Conservation (phyloP, 2,329 filamentous ascomycete genomes). For the Pestalotiopsis sp. region DNA sequence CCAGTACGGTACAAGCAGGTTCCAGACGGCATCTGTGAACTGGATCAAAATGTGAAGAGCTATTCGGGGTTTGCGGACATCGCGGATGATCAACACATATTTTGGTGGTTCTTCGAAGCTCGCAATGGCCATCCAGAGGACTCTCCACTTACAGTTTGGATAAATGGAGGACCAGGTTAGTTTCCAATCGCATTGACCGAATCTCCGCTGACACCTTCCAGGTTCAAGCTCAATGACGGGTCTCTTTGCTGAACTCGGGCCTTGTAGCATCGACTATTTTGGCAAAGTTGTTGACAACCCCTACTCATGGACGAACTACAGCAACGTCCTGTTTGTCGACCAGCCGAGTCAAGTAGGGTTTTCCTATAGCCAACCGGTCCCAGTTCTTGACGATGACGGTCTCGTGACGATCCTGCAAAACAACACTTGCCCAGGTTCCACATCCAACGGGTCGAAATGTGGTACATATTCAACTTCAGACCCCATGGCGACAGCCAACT, state of each 20-base stretch:
- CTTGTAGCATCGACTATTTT: constrained; percentile 40
- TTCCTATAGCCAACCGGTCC: constrained; percentile 43
- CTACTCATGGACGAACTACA: constrained; percentile 59
- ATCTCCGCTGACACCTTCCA: constrained; percentile 43
- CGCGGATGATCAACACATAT: constrained; percentile 38
- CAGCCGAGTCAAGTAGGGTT: constrained; percentile 61
- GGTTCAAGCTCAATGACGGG: constrained; percentile 55
- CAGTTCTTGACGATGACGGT: constrained; percentile 24
- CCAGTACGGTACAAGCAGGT: constrained; percentile 49
- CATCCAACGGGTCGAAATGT: constrained; percentile 38
- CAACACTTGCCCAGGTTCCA: constrained; percentile 51
- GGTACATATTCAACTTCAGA: constrained; percentile 57
- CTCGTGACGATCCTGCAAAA: constrained; percentile 44
- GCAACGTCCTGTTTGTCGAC: constrained; percentile 61
- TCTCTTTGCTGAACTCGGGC: constrained; percentile 48
- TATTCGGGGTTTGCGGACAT: constrained; percentile 45
- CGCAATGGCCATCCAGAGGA: constrained; percentile 41
- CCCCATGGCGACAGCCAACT: constrained; percentile 49
- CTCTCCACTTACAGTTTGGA: constrained; percentile 51
- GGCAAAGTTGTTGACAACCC: constrained; percentile 51
- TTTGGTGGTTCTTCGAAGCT: constrained; percentile 53
- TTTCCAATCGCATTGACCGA: background rate
- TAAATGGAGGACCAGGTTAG: constrained; percentile 47
- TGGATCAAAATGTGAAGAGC: constrained; percentile 39
- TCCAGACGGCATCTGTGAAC: constrained; percentile 44